Conservation (phyloP, 2,329 filamentous ascomycete genomes). For the Hirsutella rhossiliensis region DNA sequence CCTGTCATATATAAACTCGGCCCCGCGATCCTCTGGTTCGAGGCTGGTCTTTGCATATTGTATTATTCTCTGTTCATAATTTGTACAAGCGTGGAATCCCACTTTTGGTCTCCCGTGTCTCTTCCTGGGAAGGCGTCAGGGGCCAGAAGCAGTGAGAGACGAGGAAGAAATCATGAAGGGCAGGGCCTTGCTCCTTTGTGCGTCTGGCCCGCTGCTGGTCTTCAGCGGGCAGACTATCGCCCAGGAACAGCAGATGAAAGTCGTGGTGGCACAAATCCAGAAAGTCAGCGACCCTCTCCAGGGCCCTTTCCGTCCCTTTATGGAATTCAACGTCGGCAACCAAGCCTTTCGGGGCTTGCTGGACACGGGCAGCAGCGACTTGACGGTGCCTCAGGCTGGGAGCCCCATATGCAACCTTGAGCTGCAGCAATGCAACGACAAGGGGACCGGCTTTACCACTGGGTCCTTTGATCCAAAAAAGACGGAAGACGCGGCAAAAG, state of each 20-base stretch:
- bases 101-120: too few relatives aligned
- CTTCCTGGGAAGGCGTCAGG: too few relatives aligned
- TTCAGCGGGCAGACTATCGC: not conserved
- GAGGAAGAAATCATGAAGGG: not conserved
- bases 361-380: not conserved
- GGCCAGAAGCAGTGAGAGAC: too few relatives aligned
- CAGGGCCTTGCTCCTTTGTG: not conserved
- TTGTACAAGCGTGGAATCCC: too few relatives aligned
- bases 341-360: not conserved
- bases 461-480: not conserved
- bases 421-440: not conserved
- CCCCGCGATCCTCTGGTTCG: too few relatives aligned
- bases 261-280: not conserved
- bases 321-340: not conserved
- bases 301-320: not conserved
- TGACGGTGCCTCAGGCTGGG: not conserved
- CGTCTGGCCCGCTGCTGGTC: not conserved
- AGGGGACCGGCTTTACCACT: not conserved
- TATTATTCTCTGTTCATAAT: too few relatives aligned
- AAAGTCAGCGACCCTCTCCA: not conserved
- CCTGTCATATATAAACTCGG: too few relatives aligned
- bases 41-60: too few relatives aligned
- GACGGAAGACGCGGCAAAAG: not conserved
- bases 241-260: not conserved
- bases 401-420: not conserved